Percentiles rank a stretch among this genome's conserved stretches.
Conservation (phyloP, 2,329 filamentous ascomycete genomes). For the Aspergillus jensenii region DNA sequence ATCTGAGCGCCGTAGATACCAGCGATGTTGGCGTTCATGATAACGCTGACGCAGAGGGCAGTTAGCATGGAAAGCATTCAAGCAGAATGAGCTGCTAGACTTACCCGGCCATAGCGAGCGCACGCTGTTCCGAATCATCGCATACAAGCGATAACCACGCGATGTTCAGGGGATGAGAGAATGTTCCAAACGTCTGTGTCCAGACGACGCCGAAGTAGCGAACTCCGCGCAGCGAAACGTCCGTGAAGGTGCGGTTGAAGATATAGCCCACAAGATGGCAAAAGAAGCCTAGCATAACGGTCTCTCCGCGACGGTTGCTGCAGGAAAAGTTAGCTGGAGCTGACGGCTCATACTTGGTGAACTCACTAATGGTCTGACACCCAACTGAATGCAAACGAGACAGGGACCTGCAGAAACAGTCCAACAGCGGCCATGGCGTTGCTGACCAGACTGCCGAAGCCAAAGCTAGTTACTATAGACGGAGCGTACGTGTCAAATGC, state of each 20-base stretch:
- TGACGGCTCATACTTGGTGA: neutral
- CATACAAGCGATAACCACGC: constrained; percentile 60
- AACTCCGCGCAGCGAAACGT: constrained; percentile 5
- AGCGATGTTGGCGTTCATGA: constrained; percentile 63
- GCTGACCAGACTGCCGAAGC: constrained; percentile 7
- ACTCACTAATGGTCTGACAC: constrained; percentile 6
- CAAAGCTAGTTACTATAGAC: constrained; percentile 14
- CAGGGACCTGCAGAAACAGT: constrained; percentile 5
- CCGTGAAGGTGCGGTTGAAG: constrained; percentile 12
- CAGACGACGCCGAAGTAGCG: constrained; percentile 11
- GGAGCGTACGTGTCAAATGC: constrained; percentile 14
- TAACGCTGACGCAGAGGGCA: constrained; percentile 35
- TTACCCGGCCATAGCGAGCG: constrained; percentile 56
- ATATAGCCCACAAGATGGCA: constrained; percentile 11
- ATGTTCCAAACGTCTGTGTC: constrained; percentile 7
- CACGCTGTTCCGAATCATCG: constrained; percentile 57
- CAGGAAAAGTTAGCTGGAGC: neutral
- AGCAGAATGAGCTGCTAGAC: neutral
- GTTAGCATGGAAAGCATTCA: neutral
- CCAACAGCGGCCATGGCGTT: constrained; percentile 14
- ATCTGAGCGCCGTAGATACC: constrained; percentile 63
- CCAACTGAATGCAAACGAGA: constrained; percentile 11
- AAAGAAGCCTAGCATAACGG: constrained; percentile 8
- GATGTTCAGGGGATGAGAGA: constrained; percentile 49
- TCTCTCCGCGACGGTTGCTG: constrained; percentile 11